These are phyloP conservation scores for Trypanosoma theileri DNA, from an alignment of 208 protist species.

Conservation along the genomic window DNA sequence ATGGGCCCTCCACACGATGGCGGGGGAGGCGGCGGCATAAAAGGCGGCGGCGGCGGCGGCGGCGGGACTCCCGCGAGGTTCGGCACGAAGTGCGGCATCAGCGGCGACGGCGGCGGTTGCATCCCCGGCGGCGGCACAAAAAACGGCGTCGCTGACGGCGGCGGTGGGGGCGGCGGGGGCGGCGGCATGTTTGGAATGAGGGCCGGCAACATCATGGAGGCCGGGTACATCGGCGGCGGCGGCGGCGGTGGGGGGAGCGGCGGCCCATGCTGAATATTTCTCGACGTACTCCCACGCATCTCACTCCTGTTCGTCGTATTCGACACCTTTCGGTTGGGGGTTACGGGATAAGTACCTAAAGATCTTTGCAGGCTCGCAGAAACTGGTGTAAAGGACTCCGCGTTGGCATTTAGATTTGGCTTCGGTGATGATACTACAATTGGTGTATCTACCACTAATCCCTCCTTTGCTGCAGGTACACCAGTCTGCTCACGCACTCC, in stretches of 20 bases:
- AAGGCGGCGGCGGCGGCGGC: conserved; percentile 6
- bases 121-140: background rate
- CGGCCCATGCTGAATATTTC: background rate
- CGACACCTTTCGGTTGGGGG: background rate
- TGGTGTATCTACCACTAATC: background rate
- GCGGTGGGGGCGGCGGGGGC: conserved; percentile 26
- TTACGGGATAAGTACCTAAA: too few relatives aligned
- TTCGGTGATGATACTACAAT: conserved; percentile 1
- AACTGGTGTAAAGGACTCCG: conserved; percentile 55
- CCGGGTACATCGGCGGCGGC: conserved; percentile 24
- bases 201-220: conserved; percentile 28
- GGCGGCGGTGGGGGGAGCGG: background rate
- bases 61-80: conserved; percentile 7
- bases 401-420: conserved; percentile 58
- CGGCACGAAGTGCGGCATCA: background rate
- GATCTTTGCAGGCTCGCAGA: background rate
- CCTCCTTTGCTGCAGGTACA: background rate
- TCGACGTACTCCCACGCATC: background rate
- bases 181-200: conserved; percentile 14
- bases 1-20: background rate
- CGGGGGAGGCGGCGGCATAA: conserved; percentile 25
- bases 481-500: background rate
- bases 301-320: background rate
- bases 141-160: background rate
- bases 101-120: background rate